Evolutionary conservation across 1,284 basidiomycete genomes (phyloP).

Genomic region (Bjerkandera adusta): DNA sequence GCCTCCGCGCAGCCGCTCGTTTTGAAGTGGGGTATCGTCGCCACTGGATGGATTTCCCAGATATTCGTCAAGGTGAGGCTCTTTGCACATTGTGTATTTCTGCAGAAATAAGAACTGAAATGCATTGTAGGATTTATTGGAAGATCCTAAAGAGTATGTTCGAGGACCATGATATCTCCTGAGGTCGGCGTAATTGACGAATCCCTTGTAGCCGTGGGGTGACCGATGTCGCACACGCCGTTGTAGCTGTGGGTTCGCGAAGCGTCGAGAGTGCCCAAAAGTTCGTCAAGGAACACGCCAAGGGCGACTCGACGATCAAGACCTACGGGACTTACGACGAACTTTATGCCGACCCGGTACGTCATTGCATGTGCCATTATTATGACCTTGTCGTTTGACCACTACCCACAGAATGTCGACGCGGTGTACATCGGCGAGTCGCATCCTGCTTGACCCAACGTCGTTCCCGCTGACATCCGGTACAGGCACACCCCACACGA

Average conservation of each 20-base stretch:
- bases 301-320: constrained; percentile 53
- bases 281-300: constrained; percentile 60
- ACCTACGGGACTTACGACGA: constrained; percentile 79
- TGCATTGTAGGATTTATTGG: constrained; percentile 40
- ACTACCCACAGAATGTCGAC: constrained; percentile 60
- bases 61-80: constrained; percentile 41
- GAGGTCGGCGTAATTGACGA: too few relatives aligned
- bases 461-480: neutral
- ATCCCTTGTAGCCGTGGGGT: constrained; percentile 60
- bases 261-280: constrained; percentile 64
- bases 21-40: constrained; percentile 58
- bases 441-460: neutral
- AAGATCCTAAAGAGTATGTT: constrained; percentile 48
- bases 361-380: constrained; percentile 1
- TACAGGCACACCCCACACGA: constrained; percentile 81
- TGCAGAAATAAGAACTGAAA: neutral
- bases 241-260: constrained; percentile 82
- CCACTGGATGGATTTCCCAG: constrained; percentile 46
- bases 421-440: constrained; percentile 68
- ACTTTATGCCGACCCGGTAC: constrained; percentile 58
- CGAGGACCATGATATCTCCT: neutral
- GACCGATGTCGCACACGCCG: constrained; percentile 72
- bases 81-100: neutral
- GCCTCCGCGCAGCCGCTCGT: constrained; percentile 30
- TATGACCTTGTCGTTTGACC: neutral